These are phyloP conservation scores for Suillus subalutaceus DNA, from an alignment of 768 basidiomycete species.

Conservation along the genomic window DNA sequence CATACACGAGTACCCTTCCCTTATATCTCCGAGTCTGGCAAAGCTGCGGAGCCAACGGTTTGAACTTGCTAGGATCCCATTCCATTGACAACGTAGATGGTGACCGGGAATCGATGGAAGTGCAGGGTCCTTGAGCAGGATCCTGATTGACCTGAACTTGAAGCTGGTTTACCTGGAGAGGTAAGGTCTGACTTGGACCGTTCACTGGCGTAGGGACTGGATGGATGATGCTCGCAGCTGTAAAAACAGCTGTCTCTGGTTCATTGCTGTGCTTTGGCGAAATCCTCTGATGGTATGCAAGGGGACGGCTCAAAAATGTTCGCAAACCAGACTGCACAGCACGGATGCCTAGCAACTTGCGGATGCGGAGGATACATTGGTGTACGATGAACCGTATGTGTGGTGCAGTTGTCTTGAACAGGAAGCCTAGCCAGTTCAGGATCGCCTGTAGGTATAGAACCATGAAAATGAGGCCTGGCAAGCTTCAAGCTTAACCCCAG, in stretches of 20 bases:
- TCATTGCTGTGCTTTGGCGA: background rate
- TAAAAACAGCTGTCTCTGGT: background rate
- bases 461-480: background rate
- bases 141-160: background rate
- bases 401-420: background rate
- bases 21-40: constrained; percentile 1
- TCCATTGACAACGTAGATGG: background rate
- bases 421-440: background rate
- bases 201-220: background rate
- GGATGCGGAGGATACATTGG: background rate
- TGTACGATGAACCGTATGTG: background rate
- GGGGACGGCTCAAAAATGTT: background rate
- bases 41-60: background rate
- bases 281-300: background rate
- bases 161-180: background rate
- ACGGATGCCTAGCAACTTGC: background rate
- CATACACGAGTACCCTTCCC: constrained; percentile 1
- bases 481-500: background rate
- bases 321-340: background rate
- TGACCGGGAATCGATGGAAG: background rate
- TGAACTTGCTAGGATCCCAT: constrained; percentile 3
- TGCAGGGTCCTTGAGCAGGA: background rate
- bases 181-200: background rate
- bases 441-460: background rate
- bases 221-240: background rate